phyloP scores from a whole-genome alignment of 176 grass and related monocot genomes.

The Ampelocalamus luodianensis region DNA sequence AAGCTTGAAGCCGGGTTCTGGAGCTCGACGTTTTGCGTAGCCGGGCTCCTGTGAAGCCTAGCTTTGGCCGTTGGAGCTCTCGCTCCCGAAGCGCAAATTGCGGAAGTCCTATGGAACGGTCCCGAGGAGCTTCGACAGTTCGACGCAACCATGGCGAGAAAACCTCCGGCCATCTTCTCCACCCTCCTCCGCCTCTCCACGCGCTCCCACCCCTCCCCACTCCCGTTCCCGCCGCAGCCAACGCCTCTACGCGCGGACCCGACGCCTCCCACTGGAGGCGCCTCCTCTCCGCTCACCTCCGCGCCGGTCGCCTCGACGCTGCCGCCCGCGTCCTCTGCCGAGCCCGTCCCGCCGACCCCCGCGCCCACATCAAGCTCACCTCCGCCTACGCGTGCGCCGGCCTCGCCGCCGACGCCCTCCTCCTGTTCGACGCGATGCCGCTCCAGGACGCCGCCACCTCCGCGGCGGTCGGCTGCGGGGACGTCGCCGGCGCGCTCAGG shows the following conservation, averaged over 20 bases:
- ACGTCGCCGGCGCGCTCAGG: constrained; percentile 38
- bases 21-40: no score
- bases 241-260: not conserved
- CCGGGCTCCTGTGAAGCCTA: no score
- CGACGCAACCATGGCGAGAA: not conserved
- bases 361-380: constrained; percentile 62
- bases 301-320: constrained; percentile 45
- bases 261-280: constrained; percentile 36
- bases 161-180: constrained; percentile 21
- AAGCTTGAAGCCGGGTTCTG: no score
- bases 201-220: not conserved
- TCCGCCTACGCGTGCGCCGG: constrained; percentile 38
- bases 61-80: no score
- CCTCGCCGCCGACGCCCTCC: constrained; percentile 40
- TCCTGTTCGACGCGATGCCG: constrained; percentile 56
- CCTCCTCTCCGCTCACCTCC: constrained; percentile 37
- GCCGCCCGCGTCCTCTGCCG: constrained; percentile 41
- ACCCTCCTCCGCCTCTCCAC: not conserved
- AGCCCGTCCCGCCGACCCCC: constrained; percentile 34
- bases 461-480: constrained; percentile 24
- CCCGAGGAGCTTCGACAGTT: not conserved
- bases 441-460: constrained; percentile 49
- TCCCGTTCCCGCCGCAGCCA: not conserved
- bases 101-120: not conserved
- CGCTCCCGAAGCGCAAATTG: no score